Evolutionary conservation across 768 basidiomycete genomes (phyloP).

Genomic region (Leucosporidium yakuticum): DNA sequence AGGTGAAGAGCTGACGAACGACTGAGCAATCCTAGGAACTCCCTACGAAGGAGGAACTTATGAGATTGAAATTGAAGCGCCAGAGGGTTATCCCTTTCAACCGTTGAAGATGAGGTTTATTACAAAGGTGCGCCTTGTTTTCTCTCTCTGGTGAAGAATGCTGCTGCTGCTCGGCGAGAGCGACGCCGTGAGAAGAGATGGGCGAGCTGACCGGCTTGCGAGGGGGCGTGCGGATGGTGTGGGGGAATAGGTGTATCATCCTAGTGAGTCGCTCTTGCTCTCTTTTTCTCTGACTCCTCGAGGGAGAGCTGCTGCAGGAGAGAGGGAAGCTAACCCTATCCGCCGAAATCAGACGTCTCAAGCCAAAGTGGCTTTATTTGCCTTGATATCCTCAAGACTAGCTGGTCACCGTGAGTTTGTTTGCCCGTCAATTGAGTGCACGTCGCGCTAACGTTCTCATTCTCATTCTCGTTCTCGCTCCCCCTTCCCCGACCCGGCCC

Average conservation of each 20-base stretch:
- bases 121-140: slow-evolving; percentile 47
- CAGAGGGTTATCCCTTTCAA: slow-evolving; percentile 49
- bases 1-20: too few species aligned
- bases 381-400: slow-evolving; percentile 49
- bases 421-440: slow-evolving; percentile 45
- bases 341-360: slow-evolving; percentile 55
- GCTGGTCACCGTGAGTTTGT: slow-evolving; percentile 14
- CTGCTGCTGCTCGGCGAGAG: background rate
- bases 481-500: slow-evolving; percentile 12
- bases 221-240: too few species aligned
- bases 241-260: slow-evolving; percentile 63
- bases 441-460: slow-evolving; percentile 28
- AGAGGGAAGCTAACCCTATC: too few species aligned
- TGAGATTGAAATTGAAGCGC: slow-evolving; percentile 18
- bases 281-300: too few species aligned
- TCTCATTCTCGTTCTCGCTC: too few species aligned
- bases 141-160: too few species aligned
- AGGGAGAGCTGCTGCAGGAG: too few species aligned
- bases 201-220: background rate
- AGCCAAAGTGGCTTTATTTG: slow-evolving; percentile 93
- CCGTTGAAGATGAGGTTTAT: slow-evolving; percentile 99
- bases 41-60: slow-evolving; percentile 30
- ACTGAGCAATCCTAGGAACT: slow-evolving; percentile 6
- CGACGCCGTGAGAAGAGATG: background rate
- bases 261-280: slow-evolving; percentile 45